These are phyloP conservation scores for Davidsoniella virescens DNA, from an alignment of 2,329 filamentous ascomycete species.

Conservation along the genomic window DNA sequence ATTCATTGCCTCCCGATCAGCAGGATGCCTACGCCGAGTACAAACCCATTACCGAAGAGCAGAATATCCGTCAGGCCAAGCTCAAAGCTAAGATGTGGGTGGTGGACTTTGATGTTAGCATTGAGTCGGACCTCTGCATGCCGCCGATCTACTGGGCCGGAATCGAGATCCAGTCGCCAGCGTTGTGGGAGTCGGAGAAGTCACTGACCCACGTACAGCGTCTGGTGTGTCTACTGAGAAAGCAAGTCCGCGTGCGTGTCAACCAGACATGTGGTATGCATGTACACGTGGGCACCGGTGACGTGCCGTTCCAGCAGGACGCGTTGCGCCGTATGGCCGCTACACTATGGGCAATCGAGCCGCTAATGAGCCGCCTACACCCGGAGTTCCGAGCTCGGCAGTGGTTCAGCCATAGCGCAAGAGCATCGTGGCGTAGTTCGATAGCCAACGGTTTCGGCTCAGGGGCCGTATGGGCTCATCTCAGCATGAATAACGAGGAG, in stretches of 20 bases:
- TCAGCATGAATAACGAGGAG: background rate
- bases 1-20: no score
- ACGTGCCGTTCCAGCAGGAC: conserved; percentile 17
- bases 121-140: background rate
- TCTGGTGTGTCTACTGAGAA: conserved; percentile 20
- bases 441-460: background rate
- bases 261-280: conserved; percentile 22
- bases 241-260: conserved; percentile 19
- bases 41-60: background rate
- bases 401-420: conserved; percentile 1
- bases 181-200: conserved; percentile 19
- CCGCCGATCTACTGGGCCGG: conserved; percentile 13
- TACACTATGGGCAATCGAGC: conserved; percentile 23
- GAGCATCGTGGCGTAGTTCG: background rate
- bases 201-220: conserved; percentile 18
- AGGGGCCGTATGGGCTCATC: background rate
- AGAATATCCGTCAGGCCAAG: background rate
- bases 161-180: conserved; percentile 22
- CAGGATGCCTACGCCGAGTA: no score
- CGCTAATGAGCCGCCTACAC: conserved; percentile 22
- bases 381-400: conserved; percentile 19
- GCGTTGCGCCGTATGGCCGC: conserved; percentile 19
- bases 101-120: background rate
- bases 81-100: conserved; percentile 1
- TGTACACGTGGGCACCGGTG: conserved; percentile 24